Base-by-base conservation (phyloP, 495 filamentous ascomycete genomes). In the Tetracladium marchalianum region DNA sequence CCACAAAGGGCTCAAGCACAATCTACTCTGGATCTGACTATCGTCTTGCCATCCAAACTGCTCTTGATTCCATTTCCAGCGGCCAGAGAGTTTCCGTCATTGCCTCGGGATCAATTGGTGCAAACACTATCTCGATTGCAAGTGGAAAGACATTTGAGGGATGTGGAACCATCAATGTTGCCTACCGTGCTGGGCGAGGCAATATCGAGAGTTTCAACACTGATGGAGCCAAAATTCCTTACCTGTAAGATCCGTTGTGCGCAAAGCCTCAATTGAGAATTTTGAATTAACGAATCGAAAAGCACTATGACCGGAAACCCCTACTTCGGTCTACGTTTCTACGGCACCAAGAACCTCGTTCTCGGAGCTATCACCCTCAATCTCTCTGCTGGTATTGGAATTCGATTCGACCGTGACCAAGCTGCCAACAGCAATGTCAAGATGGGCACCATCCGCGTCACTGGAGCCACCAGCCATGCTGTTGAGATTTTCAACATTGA, bases 61-160 rank as follows among this genome's bases (percentile, higher is more conserved):
- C 67, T 0, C 52, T 80, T n/a, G 53, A 66, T 38, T 56, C 68
- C 12, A 73, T 71, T 13, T 72, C 73, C 52, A 40, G 67, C 9
- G 77, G 75, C 37, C 68, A 69, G 41, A 68, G 72, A 17, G 67
- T 81, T 38, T 75, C 78, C 45, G 68, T 84, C 37, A 71, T 83
- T 19, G 74, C 72, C 7, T 82, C 78, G 1, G 65, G 69, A 1
- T 74, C 78, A 1, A 66, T 84, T 41, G 66, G 72, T 9, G 64
- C 65, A 3, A 76, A 69, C 45, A 82, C 76, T 1, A 66, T 71
- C 42, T 58, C 58, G 11, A 62, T 71, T 49, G 34, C 44, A 37
- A 63, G 59, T 52, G 68, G 68, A 44, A 69, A 70, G 55, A 70
- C 50, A 43, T 67, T 71, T 43, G 68, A 71, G 36, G 68, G 62